Conservation (phyloP, 129 eudicot species). For the Artemisia tridentata region DNA sequence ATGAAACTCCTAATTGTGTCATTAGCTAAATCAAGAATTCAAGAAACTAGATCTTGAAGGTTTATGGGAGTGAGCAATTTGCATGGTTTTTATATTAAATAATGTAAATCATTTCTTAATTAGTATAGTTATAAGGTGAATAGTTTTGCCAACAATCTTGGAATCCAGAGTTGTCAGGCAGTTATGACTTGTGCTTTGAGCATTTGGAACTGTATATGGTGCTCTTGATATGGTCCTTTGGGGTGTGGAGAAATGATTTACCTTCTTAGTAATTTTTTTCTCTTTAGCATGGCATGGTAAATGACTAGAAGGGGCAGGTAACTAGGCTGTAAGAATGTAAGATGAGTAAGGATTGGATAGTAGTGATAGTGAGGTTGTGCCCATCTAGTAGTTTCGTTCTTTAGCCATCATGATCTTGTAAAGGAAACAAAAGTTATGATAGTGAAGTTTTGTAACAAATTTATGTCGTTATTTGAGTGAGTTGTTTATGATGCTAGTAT, state of each 20-base stretch:
- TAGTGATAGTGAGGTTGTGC: slow-evolving; percentile 3
- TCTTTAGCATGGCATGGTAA: background rate
- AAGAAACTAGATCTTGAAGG: slow-evolving; percentile 34
- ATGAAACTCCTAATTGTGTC: slow-evolving; percentile 71
- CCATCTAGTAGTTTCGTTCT: slow-evolving; percentile 9
- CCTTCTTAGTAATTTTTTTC: background rate
- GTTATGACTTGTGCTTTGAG: slow-evolving; percentile 24
- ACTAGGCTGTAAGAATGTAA: background rate
- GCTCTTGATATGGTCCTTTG: slow-evolving; percentile 1
- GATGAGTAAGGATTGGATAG: background rate
- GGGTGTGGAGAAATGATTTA: slow-evolving; percentile 10
- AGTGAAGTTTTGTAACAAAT: slow-evolving; percentile 15
- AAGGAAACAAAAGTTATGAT: slow-evolving; percentile 13
- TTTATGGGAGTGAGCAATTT: slow-evolving; percentile 34
- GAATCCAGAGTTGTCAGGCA: slow-evolving; percentile 24
- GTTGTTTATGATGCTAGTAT: slow-evolving; percentile 8
- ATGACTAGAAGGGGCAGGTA: background rate
- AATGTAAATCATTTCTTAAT: slow-evolving; percentile 35
- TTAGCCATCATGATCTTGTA: slow-evolving; percentile 18
- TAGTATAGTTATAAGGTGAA: slow-evolving; percentile 29
- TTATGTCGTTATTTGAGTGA: slow-evolving; percentile 4
- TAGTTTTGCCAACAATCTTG: slow-evolving; percentile 18
- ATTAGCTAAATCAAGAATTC: slow-evolving; percentile 45
- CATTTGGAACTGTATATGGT: slow-evolving; percentile 23
- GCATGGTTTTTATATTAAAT: slow-evolving; percentile 2